Evolutionary conservation across 1,139 yeast species (phyloP), one percentile per base, ranked within the genome.

Genomic region (Entelexis sorbosivorans): DNA sequence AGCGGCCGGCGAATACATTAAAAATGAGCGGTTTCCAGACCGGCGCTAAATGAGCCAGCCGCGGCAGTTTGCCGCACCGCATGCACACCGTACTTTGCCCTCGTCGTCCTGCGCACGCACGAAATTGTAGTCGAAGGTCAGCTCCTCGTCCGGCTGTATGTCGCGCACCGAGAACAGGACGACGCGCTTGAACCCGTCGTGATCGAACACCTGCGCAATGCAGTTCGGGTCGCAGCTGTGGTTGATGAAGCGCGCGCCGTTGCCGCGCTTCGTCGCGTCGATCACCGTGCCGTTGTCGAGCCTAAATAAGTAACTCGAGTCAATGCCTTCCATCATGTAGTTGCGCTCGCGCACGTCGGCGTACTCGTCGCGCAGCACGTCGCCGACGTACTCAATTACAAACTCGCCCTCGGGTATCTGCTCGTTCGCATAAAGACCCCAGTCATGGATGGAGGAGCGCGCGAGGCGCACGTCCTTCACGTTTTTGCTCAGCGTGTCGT

Each of bases 381-480:
- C 98, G 33, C 99, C 99, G n/a, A 91, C 97, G 62, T 91, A 91
- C 66, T 93, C 99, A 56, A 93, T 91, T 61, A 91, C 89, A 96
- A 91, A 91, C 67, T 91, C 98, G 59, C 82, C 84, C 1, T 94
- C 93, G 14, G 88, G 85, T 62, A 91, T 91, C 1, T 95, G 95
- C 63, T 91, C 97, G 63, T 86, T 72, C 0, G 98, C 98, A 68
- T 88, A 91, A 47, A 91, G 69, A 0, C 99, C 99, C 98, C 98
- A 91, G 63, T 91, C 88, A 65, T 93, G 98, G 61, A 91, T 91
- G 0, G 96, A 94, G 1, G 97, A 88, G 52, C 98, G 73, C 0
- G 97, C 96, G 72, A 89, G 89, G 17, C 93, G 83, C 13, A 91
- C 96, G 0, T 96, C 95, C 65, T 91, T 91, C 11, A 54, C 43